A percentile compares a stretch with the other conserved stretches of the same genome.
Evolutionary conservation across 768 basidiomycete genomes (phyloP).

Genomic region (Omphalotus guepiniiformis): DNA sequence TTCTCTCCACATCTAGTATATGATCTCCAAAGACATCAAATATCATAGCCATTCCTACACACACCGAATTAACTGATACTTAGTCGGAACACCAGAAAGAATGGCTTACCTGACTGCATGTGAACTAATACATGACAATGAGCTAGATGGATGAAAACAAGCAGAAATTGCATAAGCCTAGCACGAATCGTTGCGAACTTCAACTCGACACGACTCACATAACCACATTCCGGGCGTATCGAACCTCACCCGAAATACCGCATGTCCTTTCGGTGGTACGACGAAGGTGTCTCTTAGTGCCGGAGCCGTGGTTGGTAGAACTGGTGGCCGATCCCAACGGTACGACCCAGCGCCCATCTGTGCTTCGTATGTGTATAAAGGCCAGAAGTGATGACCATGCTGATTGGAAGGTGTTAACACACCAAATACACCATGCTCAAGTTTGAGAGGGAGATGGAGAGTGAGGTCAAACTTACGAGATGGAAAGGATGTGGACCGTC

Average conservation of each 20-base stretch:
- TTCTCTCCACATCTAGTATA: slow-evolving; percentile 1
- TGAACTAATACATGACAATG: slow-evolving; percentile 8
- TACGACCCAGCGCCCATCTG: slow-evolving; percentile 6
- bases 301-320: slow-evolving; percentile 5
- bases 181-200: not conserved
- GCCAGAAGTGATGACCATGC: slow-evolving; percentile 12
- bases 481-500: slow-evolving; percentile 9
- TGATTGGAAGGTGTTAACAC: too few species aligned
- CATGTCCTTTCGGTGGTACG: slow-evolving; percentile 9
- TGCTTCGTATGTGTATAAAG: slow-evolving; percentile 8
- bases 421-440: too few species aligned
- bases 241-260: slow-evolving; percentile 5
- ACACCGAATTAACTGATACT: not conserved
- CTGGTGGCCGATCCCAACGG: slow-evolving; percentile 3
- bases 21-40: slow-evolving; percentile 6
- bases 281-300: slow-evolving; percentile 10
- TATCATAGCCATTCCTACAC: slow-evolving; percentile 7
- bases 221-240: slow-evolving; percentile 10
- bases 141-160: not conserved
- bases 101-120: not conserved
- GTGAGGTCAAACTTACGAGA: too few species aligned
- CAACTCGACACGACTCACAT: not conserved
- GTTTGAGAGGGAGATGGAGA: too few species aligned
- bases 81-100: not conserved
- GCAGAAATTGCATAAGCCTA: not conserved